Evolutionary conservation across 2,329 filamentous ascomycete genomes (phyloP).

Genomic region (Pyricularia pennisetigena): DNA sequence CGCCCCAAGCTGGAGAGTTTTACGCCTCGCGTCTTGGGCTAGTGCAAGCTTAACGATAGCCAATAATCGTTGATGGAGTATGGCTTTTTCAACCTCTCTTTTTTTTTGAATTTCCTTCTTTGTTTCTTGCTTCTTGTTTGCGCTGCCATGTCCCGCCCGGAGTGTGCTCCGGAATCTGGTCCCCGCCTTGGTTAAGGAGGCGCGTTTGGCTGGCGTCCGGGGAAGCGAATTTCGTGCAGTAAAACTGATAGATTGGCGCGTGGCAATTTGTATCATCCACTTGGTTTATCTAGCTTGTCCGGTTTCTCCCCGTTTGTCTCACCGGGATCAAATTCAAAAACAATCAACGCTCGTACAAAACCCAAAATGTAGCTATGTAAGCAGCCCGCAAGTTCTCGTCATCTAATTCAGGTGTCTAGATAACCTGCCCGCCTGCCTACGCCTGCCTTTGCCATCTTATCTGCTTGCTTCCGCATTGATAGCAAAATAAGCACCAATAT

Average conservation of each 20-base stretch:
- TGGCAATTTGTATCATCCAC: not conserved
- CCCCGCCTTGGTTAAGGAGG: not conserved
- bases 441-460: not conserved
- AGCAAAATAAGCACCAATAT: no score
- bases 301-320: no score
- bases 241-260: not conserved
- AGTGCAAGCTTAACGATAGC: not conserved
- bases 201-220: not conserved
- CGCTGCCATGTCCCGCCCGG: not conserved
- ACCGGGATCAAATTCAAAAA: no score
- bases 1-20: not conserved
- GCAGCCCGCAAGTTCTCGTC: no score
- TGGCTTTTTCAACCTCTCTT: no score
- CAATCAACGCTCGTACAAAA: no score
- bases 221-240: not conserved
- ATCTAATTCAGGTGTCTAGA: no score
- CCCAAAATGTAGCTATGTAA: no score
- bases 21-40: not conserved
- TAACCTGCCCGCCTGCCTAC: no score
- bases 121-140: no score
- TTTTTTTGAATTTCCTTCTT: not conserved
- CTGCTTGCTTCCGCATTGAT: not conserved
- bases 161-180: not conserved
- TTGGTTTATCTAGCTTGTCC: no score
- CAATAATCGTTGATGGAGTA: not conserved